A percentile compares a stretch with the other conserved stretches of the same genome.
Conservation (phyloP, 169 alveolate species). For the Babesia ovis region DNA sequence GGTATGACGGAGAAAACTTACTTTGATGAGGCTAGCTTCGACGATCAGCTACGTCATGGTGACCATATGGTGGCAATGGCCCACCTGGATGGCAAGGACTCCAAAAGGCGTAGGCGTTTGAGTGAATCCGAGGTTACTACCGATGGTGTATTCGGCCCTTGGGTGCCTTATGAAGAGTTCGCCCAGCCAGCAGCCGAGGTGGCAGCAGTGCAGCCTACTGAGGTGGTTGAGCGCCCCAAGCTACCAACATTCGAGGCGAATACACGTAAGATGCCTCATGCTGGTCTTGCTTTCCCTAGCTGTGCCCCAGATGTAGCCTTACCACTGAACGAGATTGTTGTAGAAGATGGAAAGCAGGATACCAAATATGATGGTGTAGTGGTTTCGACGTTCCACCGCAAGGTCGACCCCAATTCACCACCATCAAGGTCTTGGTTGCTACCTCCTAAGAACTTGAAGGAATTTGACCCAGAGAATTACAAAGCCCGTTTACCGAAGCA, state of each 20-base stretch:
- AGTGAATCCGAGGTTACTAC: constrained; percentile 26
- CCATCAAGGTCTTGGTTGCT: constrained; percentile 36
- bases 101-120: constrained; percentile 35
- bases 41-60: constrained; percentile 27
- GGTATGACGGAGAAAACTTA: constrained; percentile 65
- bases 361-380: constrained; percentile 44
- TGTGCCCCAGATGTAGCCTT: constrained; percentile 37
- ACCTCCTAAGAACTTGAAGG: constrained; percentile 34
- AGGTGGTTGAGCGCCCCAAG: neutral
- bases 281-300: constrained; percentile 35
- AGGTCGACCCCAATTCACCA: constrained; percentile 22
- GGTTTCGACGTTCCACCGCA: constrained; percentile 60
- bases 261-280: constrained; percentile 32
- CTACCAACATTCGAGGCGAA: constrained; percentile 22
- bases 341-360: constrained; percentile 49
- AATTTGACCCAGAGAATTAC: constrained; percentile 29
- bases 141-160: constrained; percentile 60
- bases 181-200: constrained; percentile 43
- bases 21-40: constrained; percentile 48
- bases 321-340: constrained; percentile 39
- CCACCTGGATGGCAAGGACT: constrained; percentile 7
- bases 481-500: constrained; percentile 86
- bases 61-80: constrained; percentile 32
- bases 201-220: neutral
- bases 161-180: constrained; percentile 64